Conservation (phyloP, 164 flowering plant genomes). For the Cinnamomum chago region DNA sequence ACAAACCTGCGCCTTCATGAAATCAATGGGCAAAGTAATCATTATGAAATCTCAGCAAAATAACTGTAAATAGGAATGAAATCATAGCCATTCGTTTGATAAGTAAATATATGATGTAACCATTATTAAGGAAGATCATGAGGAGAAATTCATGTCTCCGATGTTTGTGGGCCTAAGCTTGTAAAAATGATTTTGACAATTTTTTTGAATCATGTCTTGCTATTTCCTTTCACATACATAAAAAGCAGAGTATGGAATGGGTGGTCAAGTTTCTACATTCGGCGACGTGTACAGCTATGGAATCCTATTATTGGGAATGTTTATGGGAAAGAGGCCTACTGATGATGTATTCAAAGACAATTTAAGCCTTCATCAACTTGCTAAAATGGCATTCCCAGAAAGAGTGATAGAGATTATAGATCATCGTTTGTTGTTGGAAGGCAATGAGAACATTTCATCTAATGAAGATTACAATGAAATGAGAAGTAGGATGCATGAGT, state of each 20-base stretch:
- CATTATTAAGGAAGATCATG: no score
- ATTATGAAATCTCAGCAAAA: no score
- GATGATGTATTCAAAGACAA: slow-evolving; percentile 9
- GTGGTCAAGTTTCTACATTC: slow-evolving; percentile 10
- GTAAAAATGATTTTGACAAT: no score
- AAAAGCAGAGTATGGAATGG: slow-evolving; percentile 25
- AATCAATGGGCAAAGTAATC: no score
- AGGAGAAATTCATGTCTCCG: no score
- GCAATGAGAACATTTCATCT: background rate
- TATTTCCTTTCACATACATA: no score
- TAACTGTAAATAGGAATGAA: no score
- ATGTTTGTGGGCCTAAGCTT: no score
- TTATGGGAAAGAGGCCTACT: slow-evolving; percentile 9
- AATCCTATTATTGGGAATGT: slow-evolving; percentile 12
- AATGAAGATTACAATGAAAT: background rate
- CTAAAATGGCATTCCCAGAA: background rate
- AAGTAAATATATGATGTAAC: no score
- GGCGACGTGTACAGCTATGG: slow-evolving; percentile 20
- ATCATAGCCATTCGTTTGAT: no score
- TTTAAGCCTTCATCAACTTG: background rate
- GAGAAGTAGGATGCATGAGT: background rate
- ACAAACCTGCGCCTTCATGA: no score
- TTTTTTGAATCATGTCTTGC: no score
- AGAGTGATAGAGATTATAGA: slow-evolving; percentile 6
- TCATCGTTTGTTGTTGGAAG: background rate